Base-by-base conservation (phyloP, 129 eudicot genomes). In the Apium graveolens region DNA sequence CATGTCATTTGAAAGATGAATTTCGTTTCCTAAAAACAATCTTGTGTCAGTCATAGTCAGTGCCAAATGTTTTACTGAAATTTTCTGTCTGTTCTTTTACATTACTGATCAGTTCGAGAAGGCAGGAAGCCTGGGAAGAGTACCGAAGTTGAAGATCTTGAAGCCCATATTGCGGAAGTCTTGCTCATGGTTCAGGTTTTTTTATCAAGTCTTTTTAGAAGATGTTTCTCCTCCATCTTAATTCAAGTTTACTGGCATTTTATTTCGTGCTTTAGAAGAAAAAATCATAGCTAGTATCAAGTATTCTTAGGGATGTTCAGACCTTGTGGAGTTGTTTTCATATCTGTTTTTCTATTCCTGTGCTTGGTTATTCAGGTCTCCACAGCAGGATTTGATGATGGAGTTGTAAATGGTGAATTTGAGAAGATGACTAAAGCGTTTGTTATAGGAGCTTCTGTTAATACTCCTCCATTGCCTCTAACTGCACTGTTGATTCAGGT, bases 171-270 rank as follows among this genome's bases (percentile, higher is more conserved):
- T 76, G 80, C 90, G 10, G 98, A 94, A 78, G 98, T 90, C 73
- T 69, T 94, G 92, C 91, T 94, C 80, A 88, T 94, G 83, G 91
- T 94, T 83, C 98, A 94, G 98, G 98, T 94, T 12, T 77, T 10
- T 75, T 76, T 13, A 57, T 11, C 65, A 63, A 13, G 13, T 57
- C 14, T 27, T 24, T 76, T 70, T 65, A 5, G 10, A n/a, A 26
- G 14, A n/a, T 39, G 43, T 45, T 37, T 38, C 6, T 76, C 68
- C 69, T 78, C 32, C 48, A 68, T 71, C 21, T 38, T 78, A 42
- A 72, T 39, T 12, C n/a, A 7, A 5, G 18, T 69, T 1, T 37
- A 31, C 41, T 7, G 24, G 74, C 74, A 70, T 32, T 70, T 9
- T 70, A 34, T 7, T 35, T 20, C 7, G 74, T 37, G 74, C 43